Evolutionary conservation across 1,139 yeast genomes (phyloP), one percentile per base, ranked within the genome.

Genomic region (Chernovozyma aurita): DNA sequence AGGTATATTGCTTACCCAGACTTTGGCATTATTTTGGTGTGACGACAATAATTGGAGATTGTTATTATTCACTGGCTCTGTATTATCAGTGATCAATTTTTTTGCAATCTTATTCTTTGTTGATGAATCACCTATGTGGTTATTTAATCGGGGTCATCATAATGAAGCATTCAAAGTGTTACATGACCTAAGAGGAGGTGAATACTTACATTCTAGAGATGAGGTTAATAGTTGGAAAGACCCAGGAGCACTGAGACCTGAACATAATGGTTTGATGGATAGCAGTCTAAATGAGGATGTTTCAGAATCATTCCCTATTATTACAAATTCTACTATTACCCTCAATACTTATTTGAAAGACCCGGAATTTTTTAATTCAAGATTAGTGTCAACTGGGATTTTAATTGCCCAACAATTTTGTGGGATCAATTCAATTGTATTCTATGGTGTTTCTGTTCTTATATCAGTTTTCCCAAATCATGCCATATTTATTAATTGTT

Each of bases 101-200:
- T 38, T 72, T 0, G 52, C 73, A 12, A 60, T 64, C 7, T 38
- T 73, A 24, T 46, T 70, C 2, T 61, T 65, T 31, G 68, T 79
- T n/a, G 76, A 73, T 18, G 97, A 90, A 55, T 80, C 94, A 1
- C 97, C 97, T 3, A 76, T 81, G 55, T 90, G 97, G 97, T 64
- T 86, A 24, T 59, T 65, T 6, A 53, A 53, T 40, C 60, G 64
- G 31, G 74, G 73, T 0, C 39, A 47, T 20, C 43, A 47, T 7
- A 43, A 50, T 14, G 53, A 60, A 37, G 73, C 76, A 3, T 57
- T 62, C 38, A 52, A 55, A 2, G 60, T 56, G 2, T 56, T 69
- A 30, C 70, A 66, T 44, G 51, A 50, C 22, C 50, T 70, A 30
- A 56, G 74, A 40, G 74, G 73, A 1, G 74, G 74, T 2, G 65